Base-by-base conservation (phyloP, 176 grass and related monocot species). In the Carex cristatella region DNA sequence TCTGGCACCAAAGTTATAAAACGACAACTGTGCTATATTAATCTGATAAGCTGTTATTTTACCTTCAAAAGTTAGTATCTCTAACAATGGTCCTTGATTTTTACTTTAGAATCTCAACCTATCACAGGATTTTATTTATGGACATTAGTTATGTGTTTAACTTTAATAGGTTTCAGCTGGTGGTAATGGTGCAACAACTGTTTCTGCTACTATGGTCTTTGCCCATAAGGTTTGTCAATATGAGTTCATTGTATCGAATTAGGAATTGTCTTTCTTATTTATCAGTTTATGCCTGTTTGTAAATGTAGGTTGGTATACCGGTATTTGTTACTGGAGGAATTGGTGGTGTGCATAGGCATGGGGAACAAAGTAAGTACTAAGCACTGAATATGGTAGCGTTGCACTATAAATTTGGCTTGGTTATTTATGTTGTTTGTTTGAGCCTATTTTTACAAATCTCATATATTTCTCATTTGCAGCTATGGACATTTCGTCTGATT, bases 131-230 rank as follows among this genome's bases (percentile, higher is more conserved):
- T 66, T 56, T 77, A 19, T 60, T 61, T 68, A 31, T 3, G 57
- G 28, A 46, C 46, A 53, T 76, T 75, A 88, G 46, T 74, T 53
- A 40, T 5, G 23, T 81, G 51, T 30, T 55, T n/a, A 46, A 76
- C 35, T 15, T 92, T 82, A 79, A n/a, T 70, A 95, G 95, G 88
- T 98, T 31, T 89, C 93, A 5, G 82, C 86, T 59, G 88, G 95
- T 77, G 85, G 88, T 38, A 95, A 92, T 66, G 93, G 95, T 3
- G 95, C 95, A 69, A 98, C 91, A 31, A 98, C 95, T 70, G 95
- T 98, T 81, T 98, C 95, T 57, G 95, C 91, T 65, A 92, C 91
- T 51, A 95, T 98, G 93, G 90, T 98, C 88, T 98, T 98, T 79
- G 91, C 95, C 62, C 74, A 94, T 65, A 98, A 98, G 93, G 93